Base-by-base conservation (phyloP, 2,329 filamentous ascomycete genomes). In the Verticillium dahliae region DNA sequence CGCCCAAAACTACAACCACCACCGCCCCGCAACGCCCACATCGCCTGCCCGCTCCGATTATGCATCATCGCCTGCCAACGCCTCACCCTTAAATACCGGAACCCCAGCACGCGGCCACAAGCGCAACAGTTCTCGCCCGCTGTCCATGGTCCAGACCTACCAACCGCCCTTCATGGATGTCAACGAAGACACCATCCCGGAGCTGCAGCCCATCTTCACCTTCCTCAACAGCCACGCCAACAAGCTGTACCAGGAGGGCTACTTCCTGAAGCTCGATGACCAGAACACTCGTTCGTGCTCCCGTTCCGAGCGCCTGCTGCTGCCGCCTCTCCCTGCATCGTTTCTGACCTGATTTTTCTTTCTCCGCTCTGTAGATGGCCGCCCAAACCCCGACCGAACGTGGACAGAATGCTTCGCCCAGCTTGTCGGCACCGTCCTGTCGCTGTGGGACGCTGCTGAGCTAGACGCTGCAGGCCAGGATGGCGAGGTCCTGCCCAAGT, bases 321-420 rank as follows among this genome's bases (percentile, higher is more conserved):
- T 55, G 52, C 34, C 11, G 22, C 45, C 45, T 18, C 22, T 18
- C n/a, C 55, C 52, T 58, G 54, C 35, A 22, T 52, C 31, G 22
- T 35, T 52, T 54, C 61, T 59, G 52, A 61, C 54, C 56, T 58
- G 41, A 14, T 50, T 4, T 4, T 60, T 6, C 56, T 58, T n/a
- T 56, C 14, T 50, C 33, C 27, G 27, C 27, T 27, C 27, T 27
- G 45, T 74, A 97, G 92, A 94, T 75, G 95, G 95, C 58, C 88
- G 90, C 65, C 90, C 92, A 11, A 96, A 94, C 71, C 76, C 84
- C 52, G 93, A 97, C 75, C 84, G 95, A 69, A 91, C 87, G 66
- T 99, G 95, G 95, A 90, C 90, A 41, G 95, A 99, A 80, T 97
- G 92, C 76, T 99, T 98, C 76, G 93, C 94, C 54, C 95, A 98